Evolutionary conservation across 192 early-diverging fungal genomes (phyloP), one percentile per base, ranked within the genome.

Genomic region (Globomyces pollinis-pini): DNA sequence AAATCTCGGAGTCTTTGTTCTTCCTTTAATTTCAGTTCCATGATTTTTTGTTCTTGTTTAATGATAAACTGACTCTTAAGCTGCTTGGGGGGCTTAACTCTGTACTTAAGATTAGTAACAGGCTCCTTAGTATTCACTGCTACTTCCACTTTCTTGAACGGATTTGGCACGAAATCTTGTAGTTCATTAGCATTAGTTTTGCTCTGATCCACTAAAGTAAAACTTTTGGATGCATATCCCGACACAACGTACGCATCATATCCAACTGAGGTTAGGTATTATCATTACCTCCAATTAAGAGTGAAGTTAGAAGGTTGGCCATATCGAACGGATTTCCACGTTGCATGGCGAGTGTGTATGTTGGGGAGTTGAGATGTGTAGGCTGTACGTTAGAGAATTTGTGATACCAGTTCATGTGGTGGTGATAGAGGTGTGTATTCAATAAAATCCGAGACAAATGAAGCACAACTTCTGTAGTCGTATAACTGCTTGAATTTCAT

Each of bases 211-310:
- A 82, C 57, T 9, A 74, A 45, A 1, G 80, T 82, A 32, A 82
- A 65, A n/a, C 65, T 57, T 7, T 71, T 64, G 1, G 72, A 53
- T 0, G 75, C 77, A 50, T 82, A 82, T 11, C 80, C 80, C 1
- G 73, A 78, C 1, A 82, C 80, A 21, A 82, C 75, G 51, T 72
- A 80, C 26, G 80, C 80, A 59, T 82, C 80, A 62, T 80, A 82
- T 1, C 80, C 80, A 5, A 77, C 78, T n/a, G n/a, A n/a, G n/a
- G n/a, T n/a, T n/a, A n/a, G n/a, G n/a, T n/a, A n/a, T n/a, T n/a
- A n/a, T n/a, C n/a, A n/a, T n/a, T n/a, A n/a, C n/a, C n/a, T 4
- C 80, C 80, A 2, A 68, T 66, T 12, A 82, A 63, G 0, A 82
- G 69, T 1, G 77, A 79, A 16, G 69, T 70, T 15, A 82, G 67